A percentile compares a stretch with the other conserved stretches of the same genome.
Evolutionary conservation across 257 asterid species (phyloP).

Genomic region (Solanum rostratum): DNA sequence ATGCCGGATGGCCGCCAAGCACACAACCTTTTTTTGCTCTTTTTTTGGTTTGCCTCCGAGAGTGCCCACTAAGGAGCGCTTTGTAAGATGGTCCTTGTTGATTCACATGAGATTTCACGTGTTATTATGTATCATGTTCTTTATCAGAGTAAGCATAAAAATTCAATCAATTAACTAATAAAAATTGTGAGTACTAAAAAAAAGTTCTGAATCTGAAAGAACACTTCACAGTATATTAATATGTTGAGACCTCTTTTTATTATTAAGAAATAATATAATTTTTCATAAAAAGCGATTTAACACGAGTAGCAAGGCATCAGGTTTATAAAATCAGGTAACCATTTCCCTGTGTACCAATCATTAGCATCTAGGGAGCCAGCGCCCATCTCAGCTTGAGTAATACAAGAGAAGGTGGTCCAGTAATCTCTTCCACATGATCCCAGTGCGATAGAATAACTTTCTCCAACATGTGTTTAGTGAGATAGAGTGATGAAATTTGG

Average conservation of each 20-base stretch:
- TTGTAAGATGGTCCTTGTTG: neutral
- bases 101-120: neutral
- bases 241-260: no score
- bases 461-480: neutral
- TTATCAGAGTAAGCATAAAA: no score
- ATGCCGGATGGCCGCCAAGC: conserved; percentile 2
- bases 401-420: neutral
- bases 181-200: neutral
- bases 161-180: no score
- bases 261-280: no score
- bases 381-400: neutral
- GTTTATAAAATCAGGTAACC: rapidly evolving
- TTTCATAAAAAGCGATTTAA: no score
- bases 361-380: neutral
- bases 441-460: neutral
- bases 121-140: neutral
- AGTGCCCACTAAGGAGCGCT: neutral
- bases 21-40: conserved; percentile 5
- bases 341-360: neutral
- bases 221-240: no score
- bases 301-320: rapidly evolving
- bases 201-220: no score
- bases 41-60: neutral
- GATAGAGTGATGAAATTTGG: neutral
- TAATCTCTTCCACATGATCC: neutral